Percentiles rank a stretch among this genome's conserved stretches.
Conservation (phyloP, 768 basidiomycete genomes). For the Tephrocybe sp. region DNA sequence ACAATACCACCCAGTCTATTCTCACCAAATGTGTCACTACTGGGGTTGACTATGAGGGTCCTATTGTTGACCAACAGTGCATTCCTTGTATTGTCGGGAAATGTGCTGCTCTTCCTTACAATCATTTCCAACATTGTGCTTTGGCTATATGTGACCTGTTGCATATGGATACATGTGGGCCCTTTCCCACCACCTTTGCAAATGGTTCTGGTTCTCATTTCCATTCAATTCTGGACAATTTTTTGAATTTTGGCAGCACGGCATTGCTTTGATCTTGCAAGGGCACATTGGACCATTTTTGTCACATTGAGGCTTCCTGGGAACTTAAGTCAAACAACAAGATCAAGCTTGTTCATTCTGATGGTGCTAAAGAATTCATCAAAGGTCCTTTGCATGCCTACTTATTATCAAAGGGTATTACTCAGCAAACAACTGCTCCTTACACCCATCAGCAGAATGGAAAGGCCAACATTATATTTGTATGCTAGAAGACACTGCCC, state of each 20-base stretch:
- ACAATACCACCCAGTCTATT: slow-evolving; percentile 16
- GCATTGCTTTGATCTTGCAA: slow-evolving; percentile 5
- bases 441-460: slow-evolving; percentile 10
- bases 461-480: slow-evolving; percentile 2
- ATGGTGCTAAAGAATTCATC: background rate
- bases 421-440: slow-evolving; percentile 21
- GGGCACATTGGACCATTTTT: slow-evolving; percentile 5
- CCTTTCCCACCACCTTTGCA: slow-evolving; percentile 16
- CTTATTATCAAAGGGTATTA: slow-evolving; percentile 18
- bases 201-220: slow-evolving; percentile 6
- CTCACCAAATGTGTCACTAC: slow-evolving; percentile 16
- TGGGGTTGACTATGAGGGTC: slow-evolving; percentile 10
- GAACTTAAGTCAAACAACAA: slow-evolving; percentile 4
- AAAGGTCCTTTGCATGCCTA: background rate
- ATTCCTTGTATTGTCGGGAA: slow-evolving; percentile 25
- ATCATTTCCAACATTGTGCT: slow-evolving; percentile 7
- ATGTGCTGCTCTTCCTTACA: slow-evolving; percentile 17
- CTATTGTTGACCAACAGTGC: slow-evolving; percentile 9
- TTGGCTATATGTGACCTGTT: slow-evolving; percentile 18
- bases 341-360: background rate
- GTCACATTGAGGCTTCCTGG: background rate
- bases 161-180: slow-evolving; percentile 26
- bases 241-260: slow-evolving; percentile 16
- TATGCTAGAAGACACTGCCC: slow-evolving; percentile 15
- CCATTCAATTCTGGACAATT: slow-evolving; percentile 20